Percentiles rank a stretch among this genome's conserved stretches.
Evolutionary conservation across 2,329 filamentous ascomycete species (phyloP).

Genomic region (Aspergillus oerlinghausenensis): DNA sequence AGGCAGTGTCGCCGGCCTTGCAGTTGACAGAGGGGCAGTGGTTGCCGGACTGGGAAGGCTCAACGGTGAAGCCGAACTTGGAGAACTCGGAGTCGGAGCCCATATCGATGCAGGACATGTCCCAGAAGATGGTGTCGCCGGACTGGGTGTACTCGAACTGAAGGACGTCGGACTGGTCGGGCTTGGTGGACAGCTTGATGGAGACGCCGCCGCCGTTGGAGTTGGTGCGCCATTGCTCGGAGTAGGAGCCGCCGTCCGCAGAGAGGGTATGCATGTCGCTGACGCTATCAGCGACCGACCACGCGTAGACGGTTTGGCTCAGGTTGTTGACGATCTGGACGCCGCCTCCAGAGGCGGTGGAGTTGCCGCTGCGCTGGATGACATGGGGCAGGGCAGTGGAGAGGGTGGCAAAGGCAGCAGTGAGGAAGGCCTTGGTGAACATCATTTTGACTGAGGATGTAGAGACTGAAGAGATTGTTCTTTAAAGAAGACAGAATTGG

Average conservation of each 20-base stretch:
- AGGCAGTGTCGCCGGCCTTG: constrained; percentile 30
- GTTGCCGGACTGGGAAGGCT: constrained; percentile 19
- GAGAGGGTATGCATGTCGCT: constrained; percentile 32
- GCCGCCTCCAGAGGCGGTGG: constrained; percentile 17
- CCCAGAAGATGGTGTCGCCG: constrained; percentile 31
- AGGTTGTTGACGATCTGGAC: constrained; percentile 39
- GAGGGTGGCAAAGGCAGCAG: constrained; percentile 30
- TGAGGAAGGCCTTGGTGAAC: constrained; percentile 33
- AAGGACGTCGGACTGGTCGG: constrained; percentile 32
- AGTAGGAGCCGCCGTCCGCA: constrained; percentile 31
- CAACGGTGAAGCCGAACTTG: constrained; percentile 33
- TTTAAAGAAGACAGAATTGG: neutral
- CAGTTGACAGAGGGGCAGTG: constrained; percentile 34
- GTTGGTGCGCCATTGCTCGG: constrained; percentile 32
- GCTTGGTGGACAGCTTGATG: constrained; percentile 37
- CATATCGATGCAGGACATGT: constrained; percentile 34
- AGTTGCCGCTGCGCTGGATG: constrained; percentile 18
- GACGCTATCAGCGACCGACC: constrained; percentile 35
- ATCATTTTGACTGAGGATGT: constrained; percentile 26
- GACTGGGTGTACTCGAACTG: constrained; percentile 38
- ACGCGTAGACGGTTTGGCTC: constrained; percentile 34
- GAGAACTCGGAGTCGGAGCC: constrained; percentile 25
- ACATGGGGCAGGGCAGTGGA: constrained; percentile 28
- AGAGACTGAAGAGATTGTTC: constrained; percentile 1
- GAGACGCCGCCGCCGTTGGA: constrained; percentile 39